Evolutionary conservation across 495 filamentous ascomycete species (phyloP), one percentile per base, ranked within the genome.

Genomic region (Hapsidospora chrysogenum): DNA sequence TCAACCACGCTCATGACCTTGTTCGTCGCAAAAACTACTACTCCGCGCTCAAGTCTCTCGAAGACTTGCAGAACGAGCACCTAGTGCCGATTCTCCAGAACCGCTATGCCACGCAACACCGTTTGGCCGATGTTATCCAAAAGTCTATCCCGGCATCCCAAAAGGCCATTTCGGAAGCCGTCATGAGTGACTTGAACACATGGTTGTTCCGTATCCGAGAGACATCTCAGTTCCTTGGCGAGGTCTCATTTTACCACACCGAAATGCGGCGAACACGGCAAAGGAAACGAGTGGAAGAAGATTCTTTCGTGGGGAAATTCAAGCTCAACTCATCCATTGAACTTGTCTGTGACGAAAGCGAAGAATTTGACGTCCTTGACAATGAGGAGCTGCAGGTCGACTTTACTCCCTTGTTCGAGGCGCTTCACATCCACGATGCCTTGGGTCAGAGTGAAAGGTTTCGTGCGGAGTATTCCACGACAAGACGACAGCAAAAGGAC

Each of bases 161-260:
- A 49, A 82, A 78, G 43, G 73, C 86, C 18, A 92, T 99, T 37
- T 85, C 86, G 2, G 87, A 96, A 45, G 82, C 84, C 2, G 89
- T 99, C 38, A 95, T 95, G 92, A 78, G 74, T 1, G 89, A 99
- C 55, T 56, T 99, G 23, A 96, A 95, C 52, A 94, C 82, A 2
- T 99, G 89, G 89, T 63, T 99, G n/a, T 96, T 76, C 50, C 76
- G 82, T 19, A 92, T 99, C 40, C 75, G 92, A 38, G 92, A 96
- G 52, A 92, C 85, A 22, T 92, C 85, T 0, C 85, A 93, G 41
- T 92, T 87, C 36, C 61, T 99, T 16, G 89, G 89, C 3, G 86
- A 96, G 54, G 79, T 99, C n/a, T 85, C 89, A 16, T 85, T 99
- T 49, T 94, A 85, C 47, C 82, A 92, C 47, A 96, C 89, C 0